Percentiles rank a stretch among this genome's conserved stretches.
Evolutionary conservation across 257 asterid genomes (phyloP).

Genomic region (Solanum phureja): DNA sequence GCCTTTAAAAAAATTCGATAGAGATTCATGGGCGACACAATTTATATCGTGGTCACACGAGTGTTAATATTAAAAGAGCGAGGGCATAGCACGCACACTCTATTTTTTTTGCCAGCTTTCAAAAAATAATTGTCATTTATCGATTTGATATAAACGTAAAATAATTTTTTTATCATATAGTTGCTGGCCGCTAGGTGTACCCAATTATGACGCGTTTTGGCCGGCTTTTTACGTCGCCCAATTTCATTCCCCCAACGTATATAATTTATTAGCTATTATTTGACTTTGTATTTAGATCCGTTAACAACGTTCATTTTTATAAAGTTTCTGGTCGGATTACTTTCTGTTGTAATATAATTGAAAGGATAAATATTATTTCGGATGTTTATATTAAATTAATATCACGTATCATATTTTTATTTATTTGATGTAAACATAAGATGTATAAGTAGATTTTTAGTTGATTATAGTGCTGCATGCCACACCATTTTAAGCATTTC

Average conservation of each 20-base stretch:
- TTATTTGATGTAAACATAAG: not conserved
- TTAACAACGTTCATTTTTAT: not conserved
- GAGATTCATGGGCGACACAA: not conserved
- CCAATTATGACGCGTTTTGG: not conserved
- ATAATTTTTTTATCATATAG: not conserved
- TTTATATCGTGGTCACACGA: not conserved
- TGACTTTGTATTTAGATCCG: not conserved
- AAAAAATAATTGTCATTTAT: not conserved
- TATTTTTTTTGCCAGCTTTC: not conserved
- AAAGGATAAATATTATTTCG: not conserved
- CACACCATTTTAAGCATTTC: not conserved
- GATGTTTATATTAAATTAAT: not conserved
- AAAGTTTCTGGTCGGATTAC: not conserved
- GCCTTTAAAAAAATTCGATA: not conserved
- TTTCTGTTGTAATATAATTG: not conserved
- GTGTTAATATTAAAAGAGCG: not conserved
- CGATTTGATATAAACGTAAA: not conserved
- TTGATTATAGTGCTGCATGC: not conserved
- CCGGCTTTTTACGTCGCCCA: not conserved
- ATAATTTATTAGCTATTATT: not conserved
- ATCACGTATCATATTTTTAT: fast-evolving
- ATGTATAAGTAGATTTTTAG: not conserved
- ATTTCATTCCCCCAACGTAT: not conserved
- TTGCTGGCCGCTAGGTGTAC: not conserved
- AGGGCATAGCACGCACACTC: not conserved